These are phyloP conservation scores for Pachyrhizus erosus DNA, from an alignment of 306 rosid genomes.

Conservation along the genomic window DNA sequence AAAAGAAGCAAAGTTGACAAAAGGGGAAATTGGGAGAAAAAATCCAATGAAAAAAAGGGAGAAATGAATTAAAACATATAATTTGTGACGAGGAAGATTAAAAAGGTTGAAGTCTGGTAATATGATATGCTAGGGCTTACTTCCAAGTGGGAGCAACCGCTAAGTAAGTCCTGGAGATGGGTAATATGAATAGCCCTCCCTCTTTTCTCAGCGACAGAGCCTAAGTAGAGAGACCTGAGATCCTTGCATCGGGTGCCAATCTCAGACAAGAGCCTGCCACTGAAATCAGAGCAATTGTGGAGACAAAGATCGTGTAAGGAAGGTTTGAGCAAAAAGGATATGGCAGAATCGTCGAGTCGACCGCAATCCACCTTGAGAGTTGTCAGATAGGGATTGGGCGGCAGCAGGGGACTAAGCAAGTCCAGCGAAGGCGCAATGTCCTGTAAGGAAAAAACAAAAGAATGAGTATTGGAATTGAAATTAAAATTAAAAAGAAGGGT, in stretches of 20 bases:
- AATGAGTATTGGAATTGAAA: too few species aligned
- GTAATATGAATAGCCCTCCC: conserved; percentile 80
- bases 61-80: too few species aligned
- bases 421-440: conserved; percentile 73
- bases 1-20: not conserved
- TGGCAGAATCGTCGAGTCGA: conserved; percentile 80
- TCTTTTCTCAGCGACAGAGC: conserved; percentile 83
- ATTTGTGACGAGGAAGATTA: too few species aligned
- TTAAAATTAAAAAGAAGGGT: too few species aligned
- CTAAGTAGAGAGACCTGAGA: conserved; percentile 87
- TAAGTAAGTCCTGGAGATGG: conserved; percentile 87
- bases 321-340: conserved; percentile 63
- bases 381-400: conserved; percentile 68
- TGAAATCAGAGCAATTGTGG: conserved; percentile 82
- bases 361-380: conserved; percentile 76
- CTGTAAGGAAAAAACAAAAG: too few species aligned
- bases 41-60: too few species aligned
- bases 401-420: conserved; percentile 71
- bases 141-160: conserved; percentile 84
- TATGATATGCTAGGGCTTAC: too few species aligned
- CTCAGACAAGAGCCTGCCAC: conserved; percentile 81
- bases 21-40: not conserved
- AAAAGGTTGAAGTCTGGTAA: too few species aligned
- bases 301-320: conserved; percentile 76
- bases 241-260: conserved; percentile 79